Conservation (phyloP, 495 filamentous ascomycete genomes). For the Penicillium ucsense region DNA sequence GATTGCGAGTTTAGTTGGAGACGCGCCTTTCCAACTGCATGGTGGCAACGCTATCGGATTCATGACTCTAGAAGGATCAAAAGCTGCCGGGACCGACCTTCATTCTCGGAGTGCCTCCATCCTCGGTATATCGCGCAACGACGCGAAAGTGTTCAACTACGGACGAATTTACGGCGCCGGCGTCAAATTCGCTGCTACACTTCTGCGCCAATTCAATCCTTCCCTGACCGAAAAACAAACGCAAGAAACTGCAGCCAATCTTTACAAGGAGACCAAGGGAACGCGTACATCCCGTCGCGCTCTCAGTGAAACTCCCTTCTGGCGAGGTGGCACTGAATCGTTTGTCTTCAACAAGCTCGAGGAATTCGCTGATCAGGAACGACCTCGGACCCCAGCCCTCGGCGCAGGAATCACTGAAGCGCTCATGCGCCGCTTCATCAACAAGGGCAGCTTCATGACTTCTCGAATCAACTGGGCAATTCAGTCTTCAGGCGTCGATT, state of each 20-base stretch:
- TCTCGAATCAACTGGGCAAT: constrained; percentile 99
- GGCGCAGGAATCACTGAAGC: constrained; percentile 96
- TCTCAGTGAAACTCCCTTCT: constrained; percentile 69
- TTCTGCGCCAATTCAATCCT: constrained; percentile 91
- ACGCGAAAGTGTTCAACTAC: constrained; percentile 98
- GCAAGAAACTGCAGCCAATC: constrained; percentile 57
- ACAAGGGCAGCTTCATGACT: constrained; percentile 86
- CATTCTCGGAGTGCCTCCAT: constrained; percentile 91
- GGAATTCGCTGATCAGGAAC: constrained; percentile 91
- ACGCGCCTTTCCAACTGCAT: constrained; percentile 87
- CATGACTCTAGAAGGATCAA: constrained; percentile 97
- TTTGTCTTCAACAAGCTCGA: constrained; percentile 98
- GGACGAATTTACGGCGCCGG: constrained; percentile 97
- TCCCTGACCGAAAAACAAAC: constrained; percentile 67
- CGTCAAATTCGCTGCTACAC: constrained; percentile 79
- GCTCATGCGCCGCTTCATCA: constrained; percentile 76
- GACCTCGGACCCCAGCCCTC: constrained; percentile 84
- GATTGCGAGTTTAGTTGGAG: constrained; percentile 93
- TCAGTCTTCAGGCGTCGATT: constrained; percentile 94
- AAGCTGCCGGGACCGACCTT: constrained; percentile 84
- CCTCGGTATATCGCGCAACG: constrained; percentile 83
- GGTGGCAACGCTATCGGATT: constrained; percentile 96
- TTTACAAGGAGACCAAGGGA: constrained; percentile 88
- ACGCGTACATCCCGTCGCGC: constrained; percentile 60
- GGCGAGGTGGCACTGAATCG: constrained; percentile 92